Evolutionary conservation across 164 flowering plant species (phyloP), one percentile per base, ranked within the genome.

Genomic region (Piper betle): DNA sequence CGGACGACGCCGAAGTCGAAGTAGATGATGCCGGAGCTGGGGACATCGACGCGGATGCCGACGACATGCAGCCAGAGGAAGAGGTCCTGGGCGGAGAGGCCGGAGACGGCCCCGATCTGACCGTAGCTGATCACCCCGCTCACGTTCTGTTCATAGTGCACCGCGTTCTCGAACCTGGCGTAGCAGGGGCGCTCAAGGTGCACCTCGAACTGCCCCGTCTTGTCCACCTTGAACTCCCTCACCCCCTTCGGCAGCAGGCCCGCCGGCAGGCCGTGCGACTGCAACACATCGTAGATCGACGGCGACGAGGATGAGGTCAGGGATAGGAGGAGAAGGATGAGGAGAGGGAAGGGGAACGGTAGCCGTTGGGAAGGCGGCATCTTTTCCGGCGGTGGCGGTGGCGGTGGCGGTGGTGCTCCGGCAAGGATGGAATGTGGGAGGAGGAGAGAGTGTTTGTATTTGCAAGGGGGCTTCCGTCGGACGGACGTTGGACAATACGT

Each of bases 11-110:
- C 83, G 53, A 79, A 75, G 56, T 79, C 80, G 37, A 79, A 79
- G 64, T 77, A 71, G 55, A 79, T 77, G 25, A 77, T 58, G 2
- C 83, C 80, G 13, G 83, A 77, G 68, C 77, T 77, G 1, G 83
- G 83, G 16, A 77, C 64, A 48, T 77, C 80, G 20, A 79, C 83
- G 5, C 74, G 73, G 61, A 79, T 77, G 6, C 76, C 77, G 33
- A 71, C 75, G 11, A 79, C 83, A 10, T 79, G 79, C 17, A 79
- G 69, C 83, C 83, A 79, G 1, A 79, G 68, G 48, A 79, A 79
- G 8, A 79, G 64, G 58, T 79, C 83, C 65, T 75, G 79, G n/a
- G 80, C 77, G 4, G 72, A 62, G 46, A 79, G 57, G 3, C 83
- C 83, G 12, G 80, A 66, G 10, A 79, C 52, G 6, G 59, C 68